Evolutionary conservation across 495 filamentous ascomycete species (phyloP).

Genomic region (Penicillium bovifimosum): DNA sequence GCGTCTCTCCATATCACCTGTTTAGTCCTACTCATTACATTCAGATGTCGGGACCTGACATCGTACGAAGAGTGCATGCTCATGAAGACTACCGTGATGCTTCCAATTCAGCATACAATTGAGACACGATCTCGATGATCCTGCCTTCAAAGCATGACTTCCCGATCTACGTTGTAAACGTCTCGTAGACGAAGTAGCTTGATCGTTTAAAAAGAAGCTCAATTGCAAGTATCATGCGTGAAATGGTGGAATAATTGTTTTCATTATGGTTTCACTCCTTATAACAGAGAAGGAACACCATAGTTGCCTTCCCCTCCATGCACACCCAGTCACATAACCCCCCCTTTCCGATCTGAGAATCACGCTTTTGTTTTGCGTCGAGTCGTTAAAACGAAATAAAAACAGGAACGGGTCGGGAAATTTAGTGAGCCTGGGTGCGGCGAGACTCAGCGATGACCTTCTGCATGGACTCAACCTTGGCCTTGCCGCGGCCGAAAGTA

Average conservation of each 20-base stretch:
- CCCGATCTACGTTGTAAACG: not conserved
- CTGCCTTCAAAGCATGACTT: no score
- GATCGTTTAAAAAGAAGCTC: not conserved
- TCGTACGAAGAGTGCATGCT: no score
- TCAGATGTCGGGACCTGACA: no score
- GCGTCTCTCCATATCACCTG: no score
- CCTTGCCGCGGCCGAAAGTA: conserved; percentile 95
- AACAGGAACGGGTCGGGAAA: conserved; percentile 30
- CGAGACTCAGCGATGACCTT: conserved; percentile 95
- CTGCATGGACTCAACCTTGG: conserved; percentile 97
- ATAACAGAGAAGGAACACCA: conserved; percentile 24
- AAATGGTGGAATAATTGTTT: conserved; percentile 26
- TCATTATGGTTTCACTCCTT: conserved; percentile 32
- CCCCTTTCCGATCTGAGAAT: conserved; percentile 26
- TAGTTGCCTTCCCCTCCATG: conserved; percentile 30
- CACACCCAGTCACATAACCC: conserved; percentile 24
- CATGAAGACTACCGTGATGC: no score
- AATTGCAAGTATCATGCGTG: conserved; percentile 4
- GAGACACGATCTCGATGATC: no score
- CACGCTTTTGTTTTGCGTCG: conserved; percentile 25
- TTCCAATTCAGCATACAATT: no score
- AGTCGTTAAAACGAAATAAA: conserved; percentile 31
- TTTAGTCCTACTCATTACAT: no score
- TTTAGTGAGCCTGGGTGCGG: conserved; percentile 68
- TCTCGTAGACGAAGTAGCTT: not conserved